phyloP scores from a whole-genome alignment of 306 rosid species.

The Glycine soja region DNA sequence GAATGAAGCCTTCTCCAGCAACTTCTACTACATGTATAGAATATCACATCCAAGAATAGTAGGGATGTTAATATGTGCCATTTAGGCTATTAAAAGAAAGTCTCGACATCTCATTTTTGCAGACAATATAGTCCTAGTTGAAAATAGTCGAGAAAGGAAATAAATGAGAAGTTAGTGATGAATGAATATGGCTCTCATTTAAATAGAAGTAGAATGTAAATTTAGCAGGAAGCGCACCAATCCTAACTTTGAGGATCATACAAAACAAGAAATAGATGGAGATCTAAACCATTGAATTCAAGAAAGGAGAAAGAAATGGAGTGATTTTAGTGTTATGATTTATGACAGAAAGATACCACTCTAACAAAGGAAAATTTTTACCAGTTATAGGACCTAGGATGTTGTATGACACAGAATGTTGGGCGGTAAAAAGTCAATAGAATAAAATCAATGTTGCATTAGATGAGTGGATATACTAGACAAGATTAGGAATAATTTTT shows the following conservation, averaged over 20 bases:
- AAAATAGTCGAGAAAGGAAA: not conserved
- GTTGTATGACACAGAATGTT: not conserved
- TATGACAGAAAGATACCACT: not conserved
- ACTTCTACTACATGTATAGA: constrained; percentile 32
- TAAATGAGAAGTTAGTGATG: not conserved
- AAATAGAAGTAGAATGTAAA: not conserved
- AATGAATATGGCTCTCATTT: not conserved
- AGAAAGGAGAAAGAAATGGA: not conserved
- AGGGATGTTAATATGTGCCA: constrained; percentile 14
- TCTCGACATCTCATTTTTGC: constrained; percentile 13
- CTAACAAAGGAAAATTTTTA: not conserved
- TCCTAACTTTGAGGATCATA: not conserved
- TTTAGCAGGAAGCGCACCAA: not conserved
- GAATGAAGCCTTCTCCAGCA: constrained; percentile 22
- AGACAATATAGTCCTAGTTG: constrained; percentile 6
- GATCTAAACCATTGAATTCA: not conserved
- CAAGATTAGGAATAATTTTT: not conserved
- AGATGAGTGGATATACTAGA: not conserved
- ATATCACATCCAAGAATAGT: constrained; percentile 25
- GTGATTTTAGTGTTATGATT: not conserved
- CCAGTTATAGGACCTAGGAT: not conserved
- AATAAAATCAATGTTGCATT: not conserved
- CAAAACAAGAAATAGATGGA: not conserved
- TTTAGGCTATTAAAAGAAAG: not conserved
- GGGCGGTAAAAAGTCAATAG: not conserved